These are phyloP conservation scores for Tuber melanosporum DNA, from an alignment of 495 filamentous ascomycete genomes.

Conservation along the genomic window DNA sequence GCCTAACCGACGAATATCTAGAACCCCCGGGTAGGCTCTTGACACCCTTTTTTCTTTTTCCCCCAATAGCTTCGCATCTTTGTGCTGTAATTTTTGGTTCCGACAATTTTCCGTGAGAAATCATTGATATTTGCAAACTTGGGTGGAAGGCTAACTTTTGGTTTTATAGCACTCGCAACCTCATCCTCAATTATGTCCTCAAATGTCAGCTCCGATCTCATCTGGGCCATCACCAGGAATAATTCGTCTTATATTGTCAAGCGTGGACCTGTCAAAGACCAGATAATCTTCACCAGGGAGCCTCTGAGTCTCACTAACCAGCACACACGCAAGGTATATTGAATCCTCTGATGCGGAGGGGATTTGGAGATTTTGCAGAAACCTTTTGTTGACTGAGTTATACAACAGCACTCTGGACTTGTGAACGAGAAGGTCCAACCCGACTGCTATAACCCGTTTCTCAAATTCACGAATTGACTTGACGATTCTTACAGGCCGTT, in stretches of 20 bases:
- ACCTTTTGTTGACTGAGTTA: slow-evolving; percentile 40
- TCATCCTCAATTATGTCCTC: slow-evolving; percentile 21
- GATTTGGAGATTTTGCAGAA: not conserved
- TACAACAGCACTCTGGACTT: slow-evolving; percentile 70
- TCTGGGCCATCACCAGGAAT: slow-evolving; percentile 39
- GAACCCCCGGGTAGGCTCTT: not conserved
- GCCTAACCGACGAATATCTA: slow-evolving; percentile 11
- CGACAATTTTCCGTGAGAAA: not conserved
- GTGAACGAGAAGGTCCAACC: slow-evolving; percentile 80
- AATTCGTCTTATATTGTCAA: slow-evolving; percentile 65
- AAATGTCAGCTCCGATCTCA: slow-evolving; percentile 34
- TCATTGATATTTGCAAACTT: slow-evolving; percentile 1
- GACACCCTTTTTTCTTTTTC: not conserved
- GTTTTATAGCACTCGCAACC: not conserved
- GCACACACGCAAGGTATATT: slow-evolving; percentile 75
- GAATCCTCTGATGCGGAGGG: slow-evolving; percentile 30
- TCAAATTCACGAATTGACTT: slow-evolving; percentile 22
- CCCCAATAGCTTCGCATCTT: not conserved
- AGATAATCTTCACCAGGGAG: slow-evolving; percentile 84
- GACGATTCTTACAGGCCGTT: slow-evolving; percentile 57
- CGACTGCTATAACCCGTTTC: not conserved
- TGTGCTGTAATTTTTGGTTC: slow-evolving; percentile 9
- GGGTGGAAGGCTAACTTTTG: slow-evolving; percentile 7
- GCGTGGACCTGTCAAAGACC: slow-evolving; percentile 62
- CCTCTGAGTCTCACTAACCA: slow-evolving; percentile 84